Percentiles rank a stretch among this genome's conserved stretches.
These are phyloP conservation scores for Tolypocladium amazonense DNA, from an alignment of 2,329 filamentous ascomycete genomes.

Conservation along the genomic window DNA sequence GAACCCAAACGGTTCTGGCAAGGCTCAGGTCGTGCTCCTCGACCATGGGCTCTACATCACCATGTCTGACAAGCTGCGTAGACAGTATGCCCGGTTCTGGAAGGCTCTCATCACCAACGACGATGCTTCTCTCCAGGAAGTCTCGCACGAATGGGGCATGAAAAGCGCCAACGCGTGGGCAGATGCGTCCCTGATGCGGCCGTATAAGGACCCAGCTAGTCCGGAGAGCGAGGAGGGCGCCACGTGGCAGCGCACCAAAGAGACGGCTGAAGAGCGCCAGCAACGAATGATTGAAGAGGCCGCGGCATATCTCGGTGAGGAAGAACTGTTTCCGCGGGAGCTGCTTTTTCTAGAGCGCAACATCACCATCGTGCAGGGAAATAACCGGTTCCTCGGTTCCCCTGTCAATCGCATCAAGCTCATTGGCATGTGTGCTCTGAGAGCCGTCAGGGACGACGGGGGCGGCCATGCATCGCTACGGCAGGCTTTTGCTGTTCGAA, in stretches of 20 bases:
- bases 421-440: constrained; percentile 25
- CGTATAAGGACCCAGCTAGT: constrained; percentile 34
- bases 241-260: constrained; percentile 27
- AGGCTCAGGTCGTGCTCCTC: constrained; percentile 51
- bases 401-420: constrained; percentile 66
- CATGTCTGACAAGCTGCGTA: constrained; percentile 52
- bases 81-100: constrained; percentile 48
- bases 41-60: constrained; percentile 61
- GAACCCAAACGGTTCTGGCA: constrained; percentile 27
- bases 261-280: constrained; percentile 50
- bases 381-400: constrained; percentile 62
- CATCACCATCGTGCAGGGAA: constrained; percentile 63
- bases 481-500: not conserved
- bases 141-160: constrained; percentile 52
- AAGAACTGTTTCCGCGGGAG: constrained; percentile 60
- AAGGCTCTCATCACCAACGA: constrained; percentile 57
- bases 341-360: constrained; percentile 67
- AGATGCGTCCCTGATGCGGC: constrained; percentile 52
- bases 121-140: constrained; percentile 45
- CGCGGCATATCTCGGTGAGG: constrained; percentile 49
- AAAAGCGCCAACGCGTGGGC: constrained; percentile 57
- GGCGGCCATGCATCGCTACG: not conserved
- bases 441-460: not conserved
- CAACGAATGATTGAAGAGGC: constrained; percentile 47
- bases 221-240: constrained; percentile 13